Conservation (phyloP, 192 early-diverging fungal species). For the Rhizoclosmatium sp. region DNA sequence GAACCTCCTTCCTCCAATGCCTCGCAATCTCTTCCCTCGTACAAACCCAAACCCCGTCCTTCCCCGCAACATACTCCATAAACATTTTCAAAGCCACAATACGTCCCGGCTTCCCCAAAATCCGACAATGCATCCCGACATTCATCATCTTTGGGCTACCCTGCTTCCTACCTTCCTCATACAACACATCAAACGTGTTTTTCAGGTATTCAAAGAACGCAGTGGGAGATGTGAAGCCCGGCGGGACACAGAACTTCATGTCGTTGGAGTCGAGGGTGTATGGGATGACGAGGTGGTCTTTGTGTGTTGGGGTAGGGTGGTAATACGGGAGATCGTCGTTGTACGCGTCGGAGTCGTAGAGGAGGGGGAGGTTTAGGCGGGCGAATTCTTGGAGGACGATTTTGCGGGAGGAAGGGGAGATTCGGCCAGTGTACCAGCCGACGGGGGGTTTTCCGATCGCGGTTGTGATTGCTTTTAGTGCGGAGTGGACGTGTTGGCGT, state of each 20-base stretch:
- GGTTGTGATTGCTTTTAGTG: constrained; percentile 46
- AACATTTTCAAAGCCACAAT: constrained; percentile 49
- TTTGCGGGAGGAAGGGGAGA: constrained; percentile 36
- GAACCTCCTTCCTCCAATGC: constrained; percentile 51
- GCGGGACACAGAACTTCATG: constrained; percentile 58
- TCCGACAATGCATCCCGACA: constrained; percentile 59
- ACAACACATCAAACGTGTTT: constrained; percentile 57
- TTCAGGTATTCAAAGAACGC: constrained; percentile 60
- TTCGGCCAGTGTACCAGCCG: constrained; percentile 66
- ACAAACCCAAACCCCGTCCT: constrained; percentile 57
- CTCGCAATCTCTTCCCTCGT: constrained; percentile 59
- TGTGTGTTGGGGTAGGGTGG: constrained; percentile 28
- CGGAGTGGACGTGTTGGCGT: constrained; percentile 43
- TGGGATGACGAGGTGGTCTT: constrained; percentile 52
- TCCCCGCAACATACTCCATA: constrained; percentile 50
- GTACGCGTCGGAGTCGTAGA: constrained; percentile 64
- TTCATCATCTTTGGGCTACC: constrained; percentile 56
- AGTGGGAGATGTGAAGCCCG: constrained; percentile 58
- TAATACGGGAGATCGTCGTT: constrained; percentile 65
- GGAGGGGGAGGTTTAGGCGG: constrained; percentile 48
- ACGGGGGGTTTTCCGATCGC: constrained; percentile 51
- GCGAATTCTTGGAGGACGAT: constrained; percentile 54
- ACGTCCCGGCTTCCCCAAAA: constrained; percentile 60
- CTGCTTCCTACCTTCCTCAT: constrained; percentile 49
- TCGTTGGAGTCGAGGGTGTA: constrained; percentile 63